Evolutionary conservation across 768 basidiomycete species (phyloP).

Genomic region (Nidularia pulvinata): DNA sequence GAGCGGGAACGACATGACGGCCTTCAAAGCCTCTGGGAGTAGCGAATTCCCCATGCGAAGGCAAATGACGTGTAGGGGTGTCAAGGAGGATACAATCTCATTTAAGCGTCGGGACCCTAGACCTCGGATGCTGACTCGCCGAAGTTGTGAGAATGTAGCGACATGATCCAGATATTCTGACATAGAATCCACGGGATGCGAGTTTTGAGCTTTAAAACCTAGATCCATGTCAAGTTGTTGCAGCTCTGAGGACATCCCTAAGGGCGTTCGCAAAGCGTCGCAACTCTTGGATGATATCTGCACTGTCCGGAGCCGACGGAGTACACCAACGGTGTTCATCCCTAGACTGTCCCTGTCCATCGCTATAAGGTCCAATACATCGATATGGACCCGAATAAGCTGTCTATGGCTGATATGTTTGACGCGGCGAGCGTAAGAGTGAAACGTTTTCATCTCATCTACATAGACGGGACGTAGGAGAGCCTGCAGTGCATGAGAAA

Average conservation of each 20-base stretch:
- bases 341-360: neutral
- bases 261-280: slow-evolving; percentile 16
- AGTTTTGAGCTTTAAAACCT: slow-evolving; percentile 25
- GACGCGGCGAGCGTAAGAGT: slow-evolving; percentile 31
- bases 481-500: slow-evolving; percentile 2
- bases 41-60: slow-evolving; percentile 37
- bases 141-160: slow-evolving; percentile 22
- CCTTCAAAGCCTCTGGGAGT: slow-evolving; percentile 28
- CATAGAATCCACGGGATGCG: slow-evolving; percentile 13
- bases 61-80: slow-evolving; percentile 29
- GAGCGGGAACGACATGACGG: slow-evolving; percentile 30
- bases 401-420: slow-evolving; percentile 30
- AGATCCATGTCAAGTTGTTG: slow-evolving; percentile 34
- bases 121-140: slow-evolving; percentile 38
- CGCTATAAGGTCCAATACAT: slow-evolving; percentile 11
- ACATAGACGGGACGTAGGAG: neutral
- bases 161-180: slow-evolving; percentile 24
- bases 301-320: slow-evolving; percentile 23
- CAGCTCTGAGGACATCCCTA: slow-evolving; percentile 31
- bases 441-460: slow-evolving; percentile 22
- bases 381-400: slow-evolving; percentile 16
- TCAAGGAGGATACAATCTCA: slow-evolving; percentile 24
- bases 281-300: slow-evolving; percentile 23
- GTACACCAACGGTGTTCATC: slow-evolving; percentile 4
- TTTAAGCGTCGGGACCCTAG: slow-evolving; percentile 23